Percentiles rank a stretch among this genome's conserved stretches.
phyloP scores from a whole-genome alignment of 164 flowering plant genomes.

The Umbilicus rupestris region DNA sequence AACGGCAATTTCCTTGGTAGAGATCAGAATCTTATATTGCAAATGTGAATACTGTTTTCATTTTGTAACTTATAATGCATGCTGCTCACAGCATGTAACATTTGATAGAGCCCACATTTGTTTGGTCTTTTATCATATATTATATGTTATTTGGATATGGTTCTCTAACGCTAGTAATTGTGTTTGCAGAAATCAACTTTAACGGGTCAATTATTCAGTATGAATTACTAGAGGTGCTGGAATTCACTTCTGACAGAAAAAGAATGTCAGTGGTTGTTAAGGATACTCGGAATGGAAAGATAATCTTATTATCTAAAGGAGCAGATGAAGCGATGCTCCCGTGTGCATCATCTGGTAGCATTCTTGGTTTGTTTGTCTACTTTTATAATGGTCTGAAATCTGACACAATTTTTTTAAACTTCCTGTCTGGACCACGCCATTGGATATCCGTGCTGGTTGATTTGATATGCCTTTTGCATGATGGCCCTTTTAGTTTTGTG shows the following conservation, averaged over 20 bases:
- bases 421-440: not conserved
- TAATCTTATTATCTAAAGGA: slow-evolving; percentile 80
- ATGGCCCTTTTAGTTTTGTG: not conserved
- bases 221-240: slow-evolving; percentile 83
- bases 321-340: slow-evolving; percentile 97
- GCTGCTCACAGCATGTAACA: too few species aligned
- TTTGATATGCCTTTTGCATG: not conserved
- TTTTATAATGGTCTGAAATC: not conserved
- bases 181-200: slow-evolving; percentile 63
- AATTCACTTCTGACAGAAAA: slow-evolving; percentile 97
- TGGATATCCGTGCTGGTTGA: not conserved
- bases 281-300: slow-evolving; percentile 66
- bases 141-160: slow-evolving; percentile 11
- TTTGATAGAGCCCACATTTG: not conserved
- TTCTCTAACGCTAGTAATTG: slow-evolving; percentile 9
- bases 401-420: not conserved
- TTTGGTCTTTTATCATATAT: not conserved
- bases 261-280: slow-evolving; percentile 89
- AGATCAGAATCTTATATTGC: not conserved
- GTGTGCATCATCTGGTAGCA: slow-evolving; percentile 61
- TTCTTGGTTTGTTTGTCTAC: not conserved
- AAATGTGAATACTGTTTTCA: not conserved
- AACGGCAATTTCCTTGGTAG: slow-evolving; percentile 70
- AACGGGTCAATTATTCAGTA: slow-evolving; percentile 44
- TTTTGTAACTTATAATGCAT: not conserved